Conservation (phyloP, 345 rosid genomes). For the Toxicodendron radicans region DNA sequence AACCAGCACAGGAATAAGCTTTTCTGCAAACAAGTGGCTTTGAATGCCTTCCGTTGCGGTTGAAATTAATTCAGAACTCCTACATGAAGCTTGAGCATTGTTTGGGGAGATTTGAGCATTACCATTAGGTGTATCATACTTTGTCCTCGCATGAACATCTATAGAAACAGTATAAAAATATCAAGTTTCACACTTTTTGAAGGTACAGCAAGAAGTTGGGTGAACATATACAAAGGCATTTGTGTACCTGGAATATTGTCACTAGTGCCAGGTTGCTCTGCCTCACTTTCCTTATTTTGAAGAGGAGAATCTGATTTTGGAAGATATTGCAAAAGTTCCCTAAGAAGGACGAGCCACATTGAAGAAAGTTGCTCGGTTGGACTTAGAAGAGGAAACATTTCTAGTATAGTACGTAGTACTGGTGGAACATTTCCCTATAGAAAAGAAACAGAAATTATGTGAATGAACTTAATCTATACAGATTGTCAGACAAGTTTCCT, state of each 20-base stretch:
- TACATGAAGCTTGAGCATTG: slow-evolving; percentile 36
- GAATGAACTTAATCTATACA: neutral
- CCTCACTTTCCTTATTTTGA: slow-evolving; percentile 53
- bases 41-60: slow-evolving; percentile 35
- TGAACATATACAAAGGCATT: slow-evolving; percentile 11
- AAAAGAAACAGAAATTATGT: slow-evolving; percentile 17
- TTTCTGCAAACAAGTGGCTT: slow-evolving; percentile 68
- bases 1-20: slow-evolving; percentile 71
- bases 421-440: slow-evolving; percentile 80
- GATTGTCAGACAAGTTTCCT: neutral
- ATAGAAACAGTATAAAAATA: slow-evolving; percentile 21
- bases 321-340: slow-evolving; percentile 74
- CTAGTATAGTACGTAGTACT: slow-evolving; percentile 75
- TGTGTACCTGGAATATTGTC: slow-evolving; percentile 41
- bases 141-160: slow-evolving; percentile 35
- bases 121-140: slow-evolving; percentile 42
- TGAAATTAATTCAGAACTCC: slow-evolving; percentile 30
- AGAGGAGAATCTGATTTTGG: slow-evolving; percentile 51
- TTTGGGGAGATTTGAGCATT: slow-evolving; percentile 35
- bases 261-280: slow-evolving; percentile 35
- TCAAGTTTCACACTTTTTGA: slow-evolving; percentile 21
- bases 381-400: slow-evolving; percentile 65
- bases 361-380: slow-evolving; percentile 84
- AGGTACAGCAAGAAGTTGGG: slow-evolving; percentile 17
- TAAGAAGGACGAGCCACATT: slow-evolving; percentile 75